A percentile compares a stretch with the other conserved stretches of the same genome.
phyloP scores from a whole-genome alignment of 306 rosid genomes.

The Crataegus laevigata region DNA sequence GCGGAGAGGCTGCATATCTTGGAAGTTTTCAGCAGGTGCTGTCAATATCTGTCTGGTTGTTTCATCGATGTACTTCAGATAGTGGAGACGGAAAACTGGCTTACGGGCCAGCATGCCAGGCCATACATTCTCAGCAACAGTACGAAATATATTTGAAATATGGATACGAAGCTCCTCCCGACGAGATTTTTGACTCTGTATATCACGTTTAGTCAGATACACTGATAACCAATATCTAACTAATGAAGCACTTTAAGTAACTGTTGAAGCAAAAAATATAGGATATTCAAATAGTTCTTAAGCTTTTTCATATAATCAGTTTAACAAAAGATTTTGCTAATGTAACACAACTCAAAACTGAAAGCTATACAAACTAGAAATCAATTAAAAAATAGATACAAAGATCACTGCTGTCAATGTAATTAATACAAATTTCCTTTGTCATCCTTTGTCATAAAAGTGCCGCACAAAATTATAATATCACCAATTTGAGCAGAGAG shows the following conservation, averaged over 20 bases:
- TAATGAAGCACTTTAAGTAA: slow-evolving; percentile 15
- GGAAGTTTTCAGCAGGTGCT: slow-evolving; percentile 74
- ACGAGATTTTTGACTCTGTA: slow-evolving; percentile 88
- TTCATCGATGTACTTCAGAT: slow-evolving; percentile 89
- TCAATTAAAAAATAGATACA: not conserved
- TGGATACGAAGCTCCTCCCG: slow-evolving; percentile 95
- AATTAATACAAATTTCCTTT: not conserved
- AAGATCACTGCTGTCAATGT: not conserved
- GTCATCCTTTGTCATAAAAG: too few relatives aligned
- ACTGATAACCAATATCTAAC: slow-evolving; percentile 11
- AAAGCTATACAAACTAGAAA: not conserved
- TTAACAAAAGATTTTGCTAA: not conserved
- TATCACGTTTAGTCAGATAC: slow-evolving; percentile 12
- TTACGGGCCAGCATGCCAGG: slow-evolving; percentile 89
- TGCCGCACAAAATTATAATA: not conserved
- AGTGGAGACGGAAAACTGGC: slow-evolving; percentile 77
- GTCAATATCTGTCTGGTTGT: slow-evolving; percentile 55
- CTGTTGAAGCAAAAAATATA: not conserved
- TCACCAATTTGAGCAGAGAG: not conserved
- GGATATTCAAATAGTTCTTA: not conserved
- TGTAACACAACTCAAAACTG: not conserved
- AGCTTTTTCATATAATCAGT: not conserved
- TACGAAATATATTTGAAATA: slow-evolving; percentile 84
- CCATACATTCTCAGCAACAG: slow-evolving; percentile 95
- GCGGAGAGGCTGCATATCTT: slow-evolving; percentile 93